Evolutionary conservation across 1,284 basidiomycete species (phyloP), one percentile per base, ranked within the genome.

Genomic region (Cryptococcus floricola): DNA sequence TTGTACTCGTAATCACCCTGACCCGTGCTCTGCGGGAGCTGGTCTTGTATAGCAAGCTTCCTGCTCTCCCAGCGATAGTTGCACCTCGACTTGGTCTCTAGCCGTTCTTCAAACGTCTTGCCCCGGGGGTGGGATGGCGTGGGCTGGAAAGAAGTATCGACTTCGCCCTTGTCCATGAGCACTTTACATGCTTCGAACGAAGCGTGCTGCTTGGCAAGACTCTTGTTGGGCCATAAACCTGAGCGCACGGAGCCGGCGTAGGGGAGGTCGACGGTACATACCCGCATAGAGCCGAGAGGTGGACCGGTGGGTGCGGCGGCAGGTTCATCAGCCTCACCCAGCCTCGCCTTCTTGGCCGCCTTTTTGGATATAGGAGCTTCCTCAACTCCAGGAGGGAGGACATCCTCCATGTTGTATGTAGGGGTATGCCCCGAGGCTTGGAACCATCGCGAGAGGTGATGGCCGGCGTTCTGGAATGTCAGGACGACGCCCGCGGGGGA

Each of bases 151-250:
- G 46, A 31, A 38, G 52, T 49, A 27, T 54, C 56, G 8, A 60
- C 34, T 27, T 53, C 50, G 2, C 50, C 46, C 25, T 39, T 16
- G 14, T 28, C n/a, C n/a, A 48, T 47, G 18, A 60, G 53, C 28
- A 25, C n/a, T 25, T 52, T 54, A 25, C 57, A 46, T 39, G 59
- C 50, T 52, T 54, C 47, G 25, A 57, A 60, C 10, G 52, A 54
- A 4, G 55, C 56, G 31, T 48, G 51, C 39, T 53, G 48, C 34
- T 55, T 57, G 13, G 56, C 59, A 9, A 60, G 50, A 19, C 45
- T 28, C 37, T 60, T 60, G 12, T 53, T 54, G 18, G 23, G 16
- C 56, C 56, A 57, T 16, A 52, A 49, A 5, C 45, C 34, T 4
- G 55, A 60, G 19, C 44, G 38, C 8, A 60, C 38, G 10, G 28